phyloP scores from a whole-genome alignment of 2,329 filamentous ascomycete genomes.

The Colletotrichum shisoi region DNA sequence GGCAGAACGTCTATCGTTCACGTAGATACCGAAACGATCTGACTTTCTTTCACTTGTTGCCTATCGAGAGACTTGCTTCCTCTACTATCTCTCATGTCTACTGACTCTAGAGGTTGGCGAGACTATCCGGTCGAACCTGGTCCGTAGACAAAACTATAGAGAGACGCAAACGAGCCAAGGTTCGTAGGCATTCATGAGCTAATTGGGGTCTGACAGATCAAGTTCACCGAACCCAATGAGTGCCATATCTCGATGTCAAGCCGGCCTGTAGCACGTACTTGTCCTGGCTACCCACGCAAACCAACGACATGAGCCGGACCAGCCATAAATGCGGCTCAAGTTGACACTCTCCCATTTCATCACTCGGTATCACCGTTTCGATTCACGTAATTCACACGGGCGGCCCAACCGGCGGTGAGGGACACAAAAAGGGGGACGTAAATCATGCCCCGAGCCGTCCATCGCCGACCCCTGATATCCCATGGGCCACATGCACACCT shows the following conservation, averaged over 20 bases:
- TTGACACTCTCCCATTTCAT: background rate
- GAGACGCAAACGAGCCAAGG: too few species aligned
- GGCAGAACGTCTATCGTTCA: background rate
- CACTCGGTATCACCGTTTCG: background rate
- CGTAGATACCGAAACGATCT: too few species aligned
- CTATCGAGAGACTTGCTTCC: too few species aligned
- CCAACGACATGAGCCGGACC: background rate
- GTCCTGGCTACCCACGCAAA: too few species aligned
- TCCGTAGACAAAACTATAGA: background rate
- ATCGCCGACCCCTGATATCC: constrained; percentile 9
- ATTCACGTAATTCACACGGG: background rate
- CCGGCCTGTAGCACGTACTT: background rate
- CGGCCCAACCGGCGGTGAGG: background rate
- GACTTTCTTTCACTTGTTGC: too few species aligned
- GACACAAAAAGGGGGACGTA: background rate
- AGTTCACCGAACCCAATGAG: background rate
- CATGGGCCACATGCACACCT: constrained; percentile 13
- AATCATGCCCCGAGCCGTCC: background rate
- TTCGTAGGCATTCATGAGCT: background rate
- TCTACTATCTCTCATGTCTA: too few species aligned
- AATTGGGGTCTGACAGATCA: too few species aligned
- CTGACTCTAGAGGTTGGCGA: background rate
- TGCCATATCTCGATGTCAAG: background rate
- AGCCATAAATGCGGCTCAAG: background rate
- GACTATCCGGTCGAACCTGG: background rate